Percentiles rank a stretch among this genome's conserved stretches.
Conservation (phyloP, 306 rosid species). For the Cucurbita pepo region DNA sequence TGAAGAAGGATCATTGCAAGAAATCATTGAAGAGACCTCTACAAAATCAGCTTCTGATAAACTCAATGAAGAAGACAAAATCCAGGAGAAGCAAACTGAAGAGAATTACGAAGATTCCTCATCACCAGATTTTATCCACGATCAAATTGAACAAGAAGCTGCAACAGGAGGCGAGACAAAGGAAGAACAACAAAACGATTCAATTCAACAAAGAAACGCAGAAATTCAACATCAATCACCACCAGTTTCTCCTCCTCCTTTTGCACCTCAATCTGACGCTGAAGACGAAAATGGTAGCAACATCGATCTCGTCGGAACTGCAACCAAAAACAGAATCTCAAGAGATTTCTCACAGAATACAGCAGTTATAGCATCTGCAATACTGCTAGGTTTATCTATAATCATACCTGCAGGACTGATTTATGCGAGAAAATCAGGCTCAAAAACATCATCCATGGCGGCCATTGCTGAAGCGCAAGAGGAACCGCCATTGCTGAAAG, state of each 20-base stretch:
- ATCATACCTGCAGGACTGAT: constrained; percentile 11
- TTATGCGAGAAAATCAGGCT: constrained; percentile 16
- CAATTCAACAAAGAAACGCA: not conserved
- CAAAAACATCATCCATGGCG: not conserved
- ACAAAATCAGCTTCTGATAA: not conserved
- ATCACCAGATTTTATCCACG: not conserved
- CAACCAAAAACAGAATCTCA: not conserved
- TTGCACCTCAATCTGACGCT: not conserved
- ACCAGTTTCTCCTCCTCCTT: not conserved
- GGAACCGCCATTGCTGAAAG: constrained; percentile 5
- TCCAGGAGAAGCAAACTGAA: not conserved
- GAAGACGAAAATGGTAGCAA: not conserved
- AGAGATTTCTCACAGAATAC: not conserved
- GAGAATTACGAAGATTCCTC: not conserved
- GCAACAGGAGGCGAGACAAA: not conserved
- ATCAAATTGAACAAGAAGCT: not conserved
- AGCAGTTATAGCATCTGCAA: constrained; percentile 13
- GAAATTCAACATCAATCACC: not conserved
- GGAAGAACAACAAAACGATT: not conserved
- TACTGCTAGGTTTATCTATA: constrained; percentile 19
- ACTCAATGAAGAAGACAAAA: not conserved
- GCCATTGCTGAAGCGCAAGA: not conserved
- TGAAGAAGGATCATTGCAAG: not conserved
- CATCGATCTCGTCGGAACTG: not conserved
- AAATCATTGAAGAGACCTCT: not conserved